Conservation (phyloP, 2,329 filamentous ascomycete genomes). For the Mycosphaerella arachidis region DNA sequence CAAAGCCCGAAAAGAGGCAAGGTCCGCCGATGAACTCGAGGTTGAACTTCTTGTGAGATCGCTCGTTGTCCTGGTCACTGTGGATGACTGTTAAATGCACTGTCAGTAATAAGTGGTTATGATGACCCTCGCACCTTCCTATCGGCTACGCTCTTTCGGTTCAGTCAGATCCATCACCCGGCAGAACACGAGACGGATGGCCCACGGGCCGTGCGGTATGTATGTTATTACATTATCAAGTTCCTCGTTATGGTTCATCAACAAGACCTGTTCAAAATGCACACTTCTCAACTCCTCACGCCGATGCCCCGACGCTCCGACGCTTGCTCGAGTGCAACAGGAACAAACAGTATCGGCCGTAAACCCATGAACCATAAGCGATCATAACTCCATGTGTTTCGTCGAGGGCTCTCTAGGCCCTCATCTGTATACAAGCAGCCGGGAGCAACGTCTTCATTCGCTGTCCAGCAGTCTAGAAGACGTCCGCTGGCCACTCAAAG, state of each 20-base stretch:
- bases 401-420: background rate
- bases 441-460: background rate
- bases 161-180: background rate
- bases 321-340: background rate
- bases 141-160: background rate
- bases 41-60: background rate
- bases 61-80: background rate
- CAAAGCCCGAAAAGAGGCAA: background rate
- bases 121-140: background rate
- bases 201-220: background rate
- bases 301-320: background rate
- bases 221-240: background rate
- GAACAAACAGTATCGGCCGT: background rate
- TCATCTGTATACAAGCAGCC: background rate
- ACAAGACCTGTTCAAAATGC: background rate
- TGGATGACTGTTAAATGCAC: background rate
- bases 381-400: background rate
- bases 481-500: conserved; percentile 35
- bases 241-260: background rate
- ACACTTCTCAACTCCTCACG: background rate
- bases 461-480: conserved; percentile 26
- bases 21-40: background rate
- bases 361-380: background rate
- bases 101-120: background rate
- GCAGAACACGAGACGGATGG: background rate